Evolutionary conservation across 2,329 filamentous ascomycete genomes (phyloP), one percentile per base, ranked within the genome.

Genomic region (Aspergillus proliferans): DNA sequence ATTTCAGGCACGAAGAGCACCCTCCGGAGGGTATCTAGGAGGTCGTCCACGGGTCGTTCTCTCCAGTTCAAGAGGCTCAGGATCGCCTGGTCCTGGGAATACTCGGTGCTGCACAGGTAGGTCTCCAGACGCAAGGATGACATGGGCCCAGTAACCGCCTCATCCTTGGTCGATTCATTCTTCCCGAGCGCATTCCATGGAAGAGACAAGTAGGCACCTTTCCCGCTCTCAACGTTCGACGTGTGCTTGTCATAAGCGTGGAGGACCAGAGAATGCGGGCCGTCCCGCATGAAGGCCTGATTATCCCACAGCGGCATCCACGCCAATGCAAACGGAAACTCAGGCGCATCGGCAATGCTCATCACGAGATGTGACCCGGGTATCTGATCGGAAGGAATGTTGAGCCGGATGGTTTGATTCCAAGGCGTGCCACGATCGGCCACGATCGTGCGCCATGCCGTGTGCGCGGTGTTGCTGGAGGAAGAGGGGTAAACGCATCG

Each of bases 1-100:
- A 97, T 95, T 66, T 98, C 93, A 0, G 93, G 88, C 0, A 98
- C 91, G 57, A 97, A 97, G 18, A 91, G 84, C 44, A 97, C 81
- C 57, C 91, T 85, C 64, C 87, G 86, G 39, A 98, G 73, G 1
- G 95, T 74, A 21, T 83, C 78, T 1, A 87, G 77, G 1, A 97
- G 76, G 33, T 91, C 83, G 24, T 84, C 83, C 42, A 84, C 79
- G 0, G 84, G 77, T 38, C 85, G 78, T 10, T 92, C 86, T 62
- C 83, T 88, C 93, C 93, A 97, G 58, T 85, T 88, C 30, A 97
- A 71, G 22, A 98, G 75, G 14, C 88, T 87, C 15, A 96, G 74
- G 9, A 98, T 80, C 14, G 86, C 82, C 48, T 91, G 86, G 64
- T 98, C 91, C 65, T 98, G 93, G 0, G 92, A 96, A 64, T 95